These are phyloP conservation scores for Nidularia pulvinata DNA, from an alignment of 768 basidiomycete genomes.

Conservation along the genomic window DNA sequence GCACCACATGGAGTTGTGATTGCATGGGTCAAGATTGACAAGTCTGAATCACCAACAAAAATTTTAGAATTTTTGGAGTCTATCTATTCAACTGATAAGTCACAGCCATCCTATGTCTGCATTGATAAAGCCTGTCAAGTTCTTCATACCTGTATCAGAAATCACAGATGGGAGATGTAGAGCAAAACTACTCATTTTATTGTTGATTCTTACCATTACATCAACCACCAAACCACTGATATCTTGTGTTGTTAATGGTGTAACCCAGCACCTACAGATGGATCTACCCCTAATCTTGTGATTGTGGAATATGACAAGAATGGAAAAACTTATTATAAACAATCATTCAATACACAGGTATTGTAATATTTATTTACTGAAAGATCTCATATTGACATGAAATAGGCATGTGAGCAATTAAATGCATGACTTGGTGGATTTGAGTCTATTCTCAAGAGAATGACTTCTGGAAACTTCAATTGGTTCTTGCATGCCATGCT, in stretches of 20 bases:
- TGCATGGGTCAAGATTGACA: no score
- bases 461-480: no score
- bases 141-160: neutral
- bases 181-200: slow-evolving; percentile 21
- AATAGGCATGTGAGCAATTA: no score
- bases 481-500: no score
- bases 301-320: slow-evolving; percentile 12
- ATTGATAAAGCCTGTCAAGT: slow-evolving; percentile 21
- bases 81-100: neutral
- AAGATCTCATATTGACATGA: no score
- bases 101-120: slow-evolving; percentile 16
- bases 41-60: slow-evolving; percentile 16
- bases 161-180: slow-evolving; percentile 9
- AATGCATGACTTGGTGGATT: no score
- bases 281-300: slow-evolving; percentile 23
- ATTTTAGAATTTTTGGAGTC: slow-evolving; percentile 13
- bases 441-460: no score
- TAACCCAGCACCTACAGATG: slow-evolving; percentile 25
- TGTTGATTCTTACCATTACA: slow-evolving; percentile 30
- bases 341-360: slow-evolving; percentile 22
- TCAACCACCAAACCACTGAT: slow-evolving; percentile 20
- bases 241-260: slow-evolving; percentile 22
- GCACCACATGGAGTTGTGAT: no score
- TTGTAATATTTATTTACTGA: no score
- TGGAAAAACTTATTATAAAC: slow-evolving; percentile 13